phyloP scores from a whole-genome alignment of 345 rosid genomes.

The Laguncularia racemosa region DNA sequence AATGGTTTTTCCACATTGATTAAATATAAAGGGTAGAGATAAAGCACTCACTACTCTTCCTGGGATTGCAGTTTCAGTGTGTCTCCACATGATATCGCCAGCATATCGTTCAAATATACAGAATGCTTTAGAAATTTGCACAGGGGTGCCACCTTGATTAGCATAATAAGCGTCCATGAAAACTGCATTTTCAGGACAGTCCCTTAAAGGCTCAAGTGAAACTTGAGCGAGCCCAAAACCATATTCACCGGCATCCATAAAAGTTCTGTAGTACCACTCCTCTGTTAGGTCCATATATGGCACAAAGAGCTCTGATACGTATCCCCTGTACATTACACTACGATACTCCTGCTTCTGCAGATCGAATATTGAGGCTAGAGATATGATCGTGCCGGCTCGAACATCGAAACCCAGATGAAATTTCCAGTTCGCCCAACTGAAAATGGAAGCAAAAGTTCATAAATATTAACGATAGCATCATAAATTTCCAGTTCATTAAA shows the following conservation, averaged over 20 bases:
- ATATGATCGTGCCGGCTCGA: conserved; percentile 50
- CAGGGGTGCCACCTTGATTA: conserved; percentile 52
- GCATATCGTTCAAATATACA: conserved; percentile 62
- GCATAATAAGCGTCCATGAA: conserved; percentile 53
- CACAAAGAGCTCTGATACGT: conserved; percentile 73
- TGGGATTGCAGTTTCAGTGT: conserved; percentile 62
- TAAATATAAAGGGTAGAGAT: background rate
- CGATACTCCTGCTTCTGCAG: conserved; percentile 22
- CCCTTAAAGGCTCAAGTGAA: conserved; percentile 45
- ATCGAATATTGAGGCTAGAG: conserved; percentile 55
- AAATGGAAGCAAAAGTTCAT: background rate
- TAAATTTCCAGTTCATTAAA: too few species aligned
- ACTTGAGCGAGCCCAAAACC: conserved; percentile 64
- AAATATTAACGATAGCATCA: too few species aligned
- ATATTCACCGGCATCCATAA: conserved; percentile 70
- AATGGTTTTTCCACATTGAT: background rate
- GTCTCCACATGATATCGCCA: conserved; percentile 59
- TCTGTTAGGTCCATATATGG: conserved; percentile 75
- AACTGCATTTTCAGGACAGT: conserved; percentile 56
- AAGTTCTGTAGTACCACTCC: conserved; percentile 79
- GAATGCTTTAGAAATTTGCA: conserved; percentile 32
- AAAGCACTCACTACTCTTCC: conserved; percentile 50
- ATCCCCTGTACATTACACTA: conserved; percentile 52
- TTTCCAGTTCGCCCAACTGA: conserved; percentile 67
- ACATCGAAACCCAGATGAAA: conserved; percentile 66